phyloP scores from a whole-genome alignment of 257 asterid genomes.

The Oldenlandia corymbosa region DNA sequence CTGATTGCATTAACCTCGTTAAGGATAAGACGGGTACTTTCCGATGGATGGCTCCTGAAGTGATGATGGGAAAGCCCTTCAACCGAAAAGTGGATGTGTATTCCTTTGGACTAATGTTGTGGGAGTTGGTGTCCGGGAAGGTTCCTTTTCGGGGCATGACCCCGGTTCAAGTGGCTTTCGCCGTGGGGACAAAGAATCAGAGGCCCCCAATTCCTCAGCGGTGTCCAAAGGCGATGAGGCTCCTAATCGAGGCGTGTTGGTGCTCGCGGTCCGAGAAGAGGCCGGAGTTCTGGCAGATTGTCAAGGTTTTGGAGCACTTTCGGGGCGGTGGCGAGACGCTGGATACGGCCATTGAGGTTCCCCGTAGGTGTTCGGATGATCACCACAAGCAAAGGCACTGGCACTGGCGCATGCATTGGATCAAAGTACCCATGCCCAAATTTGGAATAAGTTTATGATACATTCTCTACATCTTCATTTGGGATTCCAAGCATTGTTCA shows the following conservation, averaged over 20 bases:
- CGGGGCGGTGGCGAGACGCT: slow-evolving; percentile 22
- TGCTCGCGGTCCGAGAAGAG: slow-evolving; percentile 73
- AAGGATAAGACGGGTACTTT: slow-evolving; percentile 74
- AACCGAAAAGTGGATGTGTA: slow-evolving; percentile 80
- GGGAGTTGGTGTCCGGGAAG: slow-evolving; percentile 75
- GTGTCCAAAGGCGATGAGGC: slow-evolving; percentile 70
- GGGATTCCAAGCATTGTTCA: too few relatives aligned
- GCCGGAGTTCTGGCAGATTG: slow-evolving; percentile 90
- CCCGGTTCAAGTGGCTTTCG: slow-evolving; percentile 78
- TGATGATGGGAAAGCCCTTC: slow-evolving; percentile 61
- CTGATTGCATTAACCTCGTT: slow-evolving; percentile 40
- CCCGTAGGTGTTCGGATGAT: too few relatives aligned
- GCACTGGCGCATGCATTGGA: too few relatives aligned
- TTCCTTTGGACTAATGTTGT: slow-evolving; percentile 75
- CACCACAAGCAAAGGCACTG: too few relatives aligned
- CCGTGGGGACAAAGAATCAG: slow-evolving; percentile 69
- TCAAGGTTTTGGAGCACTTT: slow-evolving; percentile 73
- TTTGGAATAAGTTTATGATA: too few relatives aligned
- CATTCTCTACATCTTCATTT: too few relatives aligned
- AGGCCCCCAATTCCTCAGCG: slow-evolving; percentile 61
- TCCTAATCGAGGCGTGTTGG: slow-evolving; percentile 87
- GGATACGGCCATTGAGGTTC: background rate
- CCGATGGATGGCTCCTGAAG: slow-evolving; percentile 99
- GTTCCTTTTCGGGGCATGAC: slow-evolving; percentile 83
- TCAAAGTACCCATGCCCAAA: too few relatives aligned